Conservation (phyloP, 371 early-diverging fungal species). For the Coemansia sp. region DNA sequence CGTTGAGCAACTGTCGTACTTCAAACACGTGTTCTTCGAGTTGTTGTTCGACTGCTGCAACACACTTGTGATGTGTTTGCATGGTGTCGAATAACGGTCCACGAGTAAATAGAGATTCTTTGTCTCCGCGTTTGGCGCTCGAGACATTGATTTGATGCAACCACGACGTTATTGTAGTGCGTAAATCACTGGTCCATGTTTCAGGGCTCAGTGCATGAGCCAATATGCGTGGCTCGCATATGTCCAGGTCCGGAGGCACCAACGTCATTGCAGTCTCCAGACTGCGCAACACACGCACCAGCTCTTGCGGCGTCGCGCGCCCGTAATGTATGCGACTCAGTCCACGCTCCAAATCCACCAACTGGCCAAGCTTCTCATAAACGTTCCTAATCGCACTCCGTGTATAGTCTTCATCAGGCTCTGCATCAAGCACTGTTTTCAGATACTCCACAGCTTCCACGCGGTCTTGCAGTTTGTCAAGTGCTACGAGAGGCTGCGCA, state of each 20-base stretch:
- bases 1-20: conserved; percentile 51
- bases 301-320: conserved; percentile 39
- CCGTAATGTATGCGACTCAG: conserved; percentile 69
- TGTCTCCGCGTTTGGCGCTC: conserved; percentile 22
- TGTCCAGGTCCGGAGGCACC: conserved; percentile 9
- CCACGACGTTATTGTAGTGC: conserved; percentile 14
- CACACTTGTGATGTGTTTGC: conserved; percentile 20
- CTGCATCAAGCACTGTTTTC: conserved; percentile 24
- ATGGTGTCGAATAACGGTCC: conserved; percentile 21
- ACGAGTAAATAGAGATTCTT: conserved; percentile 22
- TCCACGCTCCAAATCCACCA: conserved; percentile 76
- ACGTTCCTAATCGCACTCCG: conserved; percentile 31
- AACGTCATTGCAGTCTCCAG: conserved; percentile 15
- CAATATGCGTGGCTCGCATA: conserved; percentile 20
- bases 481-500: conserved; percentile 59
- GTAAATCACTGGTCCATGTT: conserved; percentile 14
- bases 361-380: conserved; percentile 15
- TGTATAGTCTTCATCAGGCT: neutral
- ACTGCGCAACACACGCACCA: conserved; percentile 36
- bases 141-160: conserved; percentile 10
- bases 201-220: conserved; percentile 23
- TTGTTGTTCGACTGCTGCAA: conserved; percentile 55
- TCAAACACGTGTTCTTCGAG: conserved; percentile 54
- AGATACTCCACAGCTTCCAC: conserved; percentile 69
- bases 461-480: conserved; percentile 64